Evolutionary conservation across 257 asterid genomes (phyloP), one percentile per base, ranked within the genome.

Genomic region (Petrea volubilis): DNA sequence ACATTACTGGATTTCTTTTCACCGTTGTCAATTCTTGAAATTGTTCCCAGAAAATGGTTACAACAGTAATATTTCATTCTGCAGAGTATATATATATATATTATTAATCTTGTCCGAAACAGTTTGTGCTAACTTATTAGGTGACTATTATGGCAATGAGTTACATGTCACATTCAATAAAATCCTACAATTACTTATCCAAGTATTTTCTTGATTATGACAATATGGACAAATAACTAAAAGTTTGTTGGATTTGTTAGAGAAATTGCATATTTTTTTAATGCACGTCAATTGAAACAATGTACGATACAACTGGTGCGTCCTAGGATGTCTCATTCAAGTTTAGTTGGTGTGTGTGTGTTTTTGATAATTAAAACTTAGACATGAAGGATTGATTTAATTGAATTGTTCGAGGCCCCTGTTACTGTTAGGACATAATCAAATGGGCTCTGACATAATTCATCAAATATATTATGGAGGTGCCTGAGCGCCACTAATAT

Each of bases 1-100:
- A 67, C 46, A 70, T 71, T 68, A 80, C 79, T 82, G 86, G 80
- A 80, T 81, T 82, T 60, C 71, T 78, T 58, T 82, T 82, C 86
- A 78, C 81, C 79, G 24, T 25, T 40, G 11, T 38, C 67, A 34
- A 23, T 20, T 56, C 43, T n/a, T 29, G 38, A 5, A 31, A 49
- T 49, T 8, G 31, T 62, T 51, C n/a, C 47, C 15, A 56, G 56
- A 5, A 0, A 20, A 13, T 20, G 28, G 60, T 61, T 40, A 40
- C 58, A 5, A 7, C 18, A 11, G 49, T 38, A 27, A 24, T 52
- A 52, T 60, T 29, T 27, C 11, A 25, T 40, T 33, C 17, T 31
- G 12, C 36, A 28, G 18, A 61, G 4, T 56, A 64, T 56, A 43
- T 67, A 24, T 64, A 64, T 56, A 43, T 67, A 24, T 64, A 53